phyloP scores from a whole-genome alignment of 2,329 filamentous ascomycete species.

The Helicocarpus griseus region DNA sequence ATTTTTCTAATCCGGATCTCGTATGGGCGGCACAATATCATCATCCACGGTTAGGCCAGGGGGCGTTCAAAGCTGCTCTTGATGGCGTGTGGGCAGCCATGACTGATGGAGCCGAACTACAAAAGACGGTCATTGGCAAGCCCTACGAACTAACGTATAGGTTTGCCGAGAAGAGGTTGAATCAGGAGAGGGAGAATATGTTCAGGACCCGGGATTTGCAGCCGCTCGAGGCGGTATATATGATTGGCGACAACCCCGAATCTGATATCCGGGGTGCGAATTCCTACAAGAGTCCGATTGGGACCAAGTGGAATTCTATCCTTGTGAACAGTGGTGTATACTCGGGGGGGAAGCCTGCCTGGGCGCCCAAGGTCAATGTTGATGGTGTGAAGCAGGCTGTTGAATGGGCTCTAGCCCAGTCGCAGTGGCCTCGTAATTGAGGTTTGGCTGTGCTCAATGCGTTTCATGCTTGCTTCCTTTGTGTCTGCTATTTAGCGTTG shows the following conservation, averaged over 20 bases:
- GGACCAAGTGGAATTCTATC: slow-evolving; percentile 67
- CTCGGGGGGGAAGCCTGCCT: slow-evolving; percentile 45
- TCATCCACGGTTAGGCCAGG: slow-evolving; percentile 79
- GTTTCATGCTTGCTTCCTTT: neutral
- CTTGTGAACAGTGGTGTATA: slow-evolving; percentile 77
- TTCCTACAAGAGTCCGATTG: slow-evolving; percentile 54
- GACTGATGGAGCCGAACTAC: slow-evolving; percentile 50
- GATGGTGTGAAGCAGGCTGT: slow-evolving; percentile 70
- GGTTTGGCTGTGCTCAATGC: neutral
- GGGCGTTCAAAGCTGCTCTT: slow-evolving; percentile 75
- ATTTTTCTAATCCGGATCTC: slow-evolving; percentile 84
- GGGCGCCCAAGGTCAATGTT: slow-evolving; percentile 55
- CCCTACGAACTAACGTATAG: slow-evolving; percentile 67
- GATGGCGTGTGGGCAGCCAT: slow-evolving; percentile 68
- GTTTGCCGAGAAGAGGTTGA: slow-evolving; percentile 69
- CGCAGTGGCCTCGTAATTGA: slow-evolving; percentile 26
- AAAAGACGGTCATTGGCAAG: slow-evolving; percentile 69
- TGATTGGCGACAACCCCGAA: slow-evolving; percentile 85
- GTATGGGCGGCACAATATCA: slow-evolving; percentile 82
- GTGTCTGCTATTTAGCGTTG: neutral
- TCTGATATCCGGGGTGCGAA: slow-evolving; percentile 88
- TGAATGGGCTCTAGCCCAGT: slow-evolving; percentile 58
- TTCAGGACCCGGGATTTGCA: slow-evolving; percentile 29
- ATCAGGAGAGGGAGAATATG: slow-evolving; percentile 46
- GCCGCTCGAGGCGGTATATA: slow-evolving; percentile 69